Base-by-base conservation (phyloP, 176 grass and related monocot species). In the Oryza officinalis region DNA sequence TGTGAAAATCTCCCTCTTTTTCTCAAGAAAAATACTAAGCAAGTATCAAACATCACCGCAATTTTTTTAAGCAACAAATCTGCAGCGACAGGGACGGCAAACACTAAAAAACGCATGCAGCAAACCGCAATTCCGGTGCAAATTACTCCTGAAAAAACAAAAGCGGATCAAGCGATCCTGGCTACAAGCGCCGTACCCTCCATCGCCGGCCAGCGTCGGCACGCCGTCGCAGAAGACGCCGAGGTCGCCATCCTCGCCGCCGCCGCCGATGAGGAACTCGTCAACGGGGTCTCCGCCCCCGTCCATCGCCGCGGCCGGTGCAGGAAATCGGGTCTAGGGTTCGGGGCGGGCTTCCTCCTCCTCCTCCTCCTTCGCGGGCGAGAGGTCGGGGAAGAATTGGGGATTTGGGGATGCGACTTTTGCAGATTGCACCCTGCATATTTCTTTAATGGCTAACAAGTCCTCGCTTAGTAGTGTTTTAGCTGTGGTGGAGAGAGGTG, bases 151-250 rank as follows among this genome's bases (percentile, higher is more conserved):
- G 15, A 0, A 77, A 41, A 0, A 41, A 41, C 40, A 41, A 10
- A 10, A 41, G 40, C 40, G 45, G 2, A 47, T 47, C 45, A 47
- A 47, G 45, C 45, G 43, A 45, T 45, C 11, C 43, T 45, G 3
- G 10, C 43, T 13, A 46, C 2, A 2, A 59, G 25, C 60, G 64
- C 74, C 84, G 84, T 90, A 90, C 89, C 84, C 89, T 83, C 80
- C 84, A 22, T 81, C 87, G 13, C 40, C 67, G 40, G 83, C 4
- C 37, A 35, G 49, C 66, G 50, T 7, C 50, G 84, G 52, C 54
- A 49, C 27, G 54, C 35, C 84, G 3, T 87, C 72, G 89, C 89
- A 87, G 84, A 90, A 90, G 49, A 78, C 40, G 84, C 37, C 49
- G 25, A 90, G 84, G 32, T 43, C 88, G 0, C 49, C 68, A 6